These are phyloP conservation scores for Phytophthora hybrid DNA, from an alignment of 352 stramenopile species.

Conservation along the genomic window DNA sequence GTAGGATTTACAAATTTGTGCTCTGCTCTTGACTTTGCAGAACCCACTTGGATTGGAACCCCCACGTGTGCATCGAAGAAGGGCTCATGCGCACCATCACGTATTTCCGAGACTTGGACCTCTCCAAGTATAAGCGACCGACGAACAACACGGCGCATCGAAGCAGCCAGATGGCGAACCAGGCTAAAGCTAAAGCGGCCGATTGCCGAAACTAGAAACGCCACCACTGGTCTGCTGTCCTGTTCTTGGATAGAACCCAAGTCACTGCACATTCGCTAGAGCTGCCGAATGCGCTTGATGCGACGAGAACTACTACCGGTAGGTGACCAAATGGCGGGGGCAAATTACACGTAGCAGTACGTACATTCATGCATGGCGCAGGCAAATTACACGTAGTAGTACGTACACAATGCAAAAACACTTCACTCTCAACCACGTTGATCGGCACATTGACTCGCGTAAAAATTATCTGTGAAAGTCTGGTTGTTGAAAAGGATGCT, in stretches of 20 bases:
- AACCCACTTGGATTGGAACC: slow-evolving; percentile 94
- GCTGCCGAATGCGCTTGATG: neutral
- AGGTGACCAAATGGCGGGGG: slow-evolving; percentile 7
- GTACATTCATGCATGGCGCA: slow-evolving; percentile 24
- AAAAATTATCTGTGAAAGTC: slow-evolving; percentile 6
- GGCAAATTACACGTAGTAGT: too few relatives aligned
- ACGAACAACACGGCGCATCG: slow-evolving; percentile 88
- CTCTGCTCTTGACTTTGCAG: slow-evolving; percentile 39
- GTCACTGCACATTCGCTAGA: neutral
- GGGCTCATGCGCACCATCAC: slow-evolving; percentile 97
- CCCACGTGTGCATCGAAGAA: slow-evolving; percentile 93
- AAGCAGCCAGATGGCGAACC: slow-evolving; percentile 77
- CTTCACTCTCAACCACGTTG: slow-evolving; percentile 22
- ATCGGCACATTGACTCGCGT: slow-evolving; percentile 4
- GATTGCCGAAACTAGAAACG: slow-evolving; percentile 21
- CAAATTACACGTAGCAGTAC: slow-evolving; percentile 28
- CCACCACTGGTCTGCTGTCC: neutral
- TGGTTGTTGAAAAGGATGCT: neutral
- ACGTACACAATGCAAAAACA: neutral
- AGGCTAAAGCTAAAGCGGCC: slow-evolving; percentile 31
- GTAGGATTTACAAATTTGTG: slow-evolving; percentile 13
- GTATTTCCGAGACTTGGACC: slow-evolving; percentile 94
- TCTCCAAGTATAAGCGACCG: slow-evolving; percentile 84
- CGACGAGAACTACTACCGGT: slow-evolving; percentile 5
- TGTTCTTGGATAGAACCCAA: neutral